A percentile compares a stretch with the other conserved stretches of the same genome.
Conservation (phyloP, 768 basidiomycete species). For the Jaapia argillacea region DNA sequence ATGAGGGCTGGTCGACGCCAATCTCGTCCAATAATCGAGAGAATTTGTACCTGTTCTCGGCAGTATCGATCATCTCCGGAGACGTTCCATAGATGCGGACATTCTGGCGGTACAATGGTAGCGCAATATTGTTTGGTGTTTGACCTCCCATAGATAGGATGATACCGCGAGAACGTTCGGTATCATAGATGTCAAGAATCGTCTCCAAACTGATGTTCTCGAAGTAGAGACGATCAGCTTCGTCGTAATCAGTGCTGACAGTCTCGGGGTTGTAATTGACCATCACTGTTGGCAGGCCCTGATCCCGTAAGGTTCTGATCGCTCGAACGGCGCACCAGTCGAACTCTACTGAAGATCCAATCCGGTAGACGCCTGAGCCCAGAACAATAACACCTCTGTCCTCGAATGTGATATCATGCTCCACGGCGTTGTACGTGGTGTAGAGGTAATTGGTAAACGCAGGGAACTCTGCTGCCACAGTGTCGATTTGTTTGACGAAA, state of each 20-base stretch:
- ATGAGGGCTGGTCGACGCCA: constrained; percentile 94
- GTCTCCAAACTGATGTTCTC: constrained; percentile 97
- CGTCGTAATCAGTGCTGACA: constrained; percentile 98
- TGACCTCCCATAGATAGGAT: constrained; percentile 99
- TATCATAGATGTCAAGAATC: constrained; percentile 93
- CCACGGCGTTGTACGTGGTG: constrained; percentile 93
- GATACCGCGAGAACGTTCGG: constrained; percentile 80
- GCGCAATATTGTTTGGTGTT: constrained; percentile 96
- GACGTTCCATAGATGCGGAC: constrained; percentile 98
- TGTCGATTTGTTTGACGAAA: constrained; percentile 98
- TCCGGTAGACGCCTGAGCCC: constrained; percentile 97
- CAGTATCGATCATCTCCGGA: constrained; percentile 99
- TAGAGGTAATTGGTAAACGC: constrained; percentile 99
- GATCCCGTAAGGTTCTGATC: constrained; percentile 91
- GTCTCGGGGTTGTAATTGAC: constrained; percentile 99
- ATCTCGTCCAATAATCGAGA: constrained; percentile 96
- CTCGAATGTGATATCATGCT: constrained; percentile 83
- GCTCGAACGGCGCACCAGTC: constrained; percentile 99
- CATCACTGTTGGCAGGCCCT: constrained; percentile 93
- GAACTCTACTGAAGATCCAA: constrained; percentile 98
- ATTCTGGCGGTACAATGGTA: constrained; percentile 92
- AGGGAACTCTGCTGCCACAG: constrained; percentile 97
- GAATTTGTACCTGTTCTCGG: constrained; percentile 99
- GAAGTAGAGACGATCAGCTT: constrained; percentile 96
- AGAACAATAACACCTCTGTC: constrained; percentile 96